These are phyloP conservation scores for Lupinus albus DNA, from an alignment of 306 rosid species.

Conservation along the genomic window DNA sequence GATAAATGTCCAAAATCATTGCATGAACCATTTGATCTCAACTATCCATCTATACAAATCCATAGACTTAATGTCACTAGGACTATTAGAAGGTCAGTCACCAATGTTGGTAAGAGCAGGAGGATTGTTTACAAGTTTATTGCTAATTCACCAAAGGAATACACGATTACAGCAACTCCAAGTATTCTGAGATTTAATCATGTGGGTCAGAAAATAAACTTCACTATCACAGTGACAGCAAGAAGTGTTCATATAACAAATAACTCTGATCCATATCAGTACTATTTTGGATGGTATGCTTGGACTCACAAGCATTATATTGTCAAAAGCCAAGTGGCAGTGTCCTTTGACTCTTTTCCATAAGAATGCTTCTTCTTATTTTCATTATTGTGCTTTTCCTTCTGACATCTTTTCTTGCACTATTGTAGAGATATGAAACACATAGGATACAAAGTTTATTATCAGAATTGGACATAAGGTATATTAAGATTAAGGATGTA, in stretches of 20 bases:
- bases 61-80: constrained; percentile 53
- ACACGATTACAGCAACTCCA: constrained; percentile 61
- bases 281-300: constrained; percentile 76
- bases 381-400: constrained; percentile 1
- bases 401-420: constrained; percentile 22
- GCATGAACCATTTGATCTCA: constrained; percentile 54
- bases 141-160: constrained; percentile 57
- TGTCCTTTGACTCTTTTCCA: constrained; percentile 48
- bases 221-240: constrained; percentile 59
- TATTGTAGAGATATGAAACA: constrained; percentile 12
- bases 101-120: constrained; percentile 64
- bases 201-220: constrained; percentile 63
- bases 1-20: constrained; percentile 56
- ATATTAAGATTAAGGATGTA: constrained; percentile 14
- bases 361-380: not conserved
- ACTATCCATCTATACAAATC: constrained; percentile 81
- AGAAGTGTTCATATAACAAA: constrained; percentile 31
- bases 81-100: constrained; percentile 63
- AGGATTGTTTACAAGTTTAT: constrained; percentile 65
- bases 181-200: constrained; percentile 53
- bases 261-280: constrained; percentile 36
- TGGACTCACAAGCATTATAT: constrained; percentile 53
- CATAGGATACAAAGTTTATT: not conserved
- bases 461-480: not conserved
- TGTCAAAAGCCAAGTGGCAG: constrained; percentile 79